Base-by-base conservation (phyloP, 306 rosid species). In the Dryas octopetala region DNA sequence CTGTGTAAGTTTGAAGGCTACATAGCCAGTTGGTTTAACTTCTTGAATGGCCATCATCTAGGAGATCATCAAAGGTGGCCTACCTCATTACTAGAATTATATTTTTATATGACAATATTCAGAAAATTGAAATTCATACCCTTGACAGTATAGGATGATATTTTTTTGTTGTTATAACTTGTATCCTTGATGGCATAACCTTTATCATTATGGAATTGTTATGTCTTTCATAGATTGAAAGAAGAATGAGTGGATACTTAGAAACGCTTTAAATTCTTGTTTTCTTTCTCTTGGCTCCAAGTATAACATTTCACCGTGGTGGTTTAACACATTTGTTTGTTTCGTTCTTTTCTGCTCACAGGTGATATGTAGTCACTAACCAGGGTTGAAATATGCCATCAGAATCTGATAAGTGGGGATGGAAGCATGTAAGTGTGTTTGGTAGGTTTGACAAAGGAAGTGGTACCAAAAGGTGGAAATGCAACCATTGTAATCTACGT, bases 401-500 rank as follows among this genome's bases (percentile, higher is more conserved):
- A 1, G 81, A 86, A 46, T 86, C 83, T 66, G 90, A 88, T 67
- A 89, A 84, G 77, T 86, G 91, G 89, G 86, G 86, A 41, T 86
- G 89, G 88, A 85, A 84, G 70, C 93, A 89, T 66, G 93, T 86
- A 28, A 82, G 84, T 77, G 83, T 86, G 75, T 86, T 86, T 65
- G 89, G 89, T 74, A 90, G 93, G 23, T 86, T 89, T 73, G 93
- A 89, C 80, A 89, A 86, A 80, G 90, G 89, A 80, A 85, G 89
- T 15, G 91, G 89, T 26, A 84, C 93, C 11, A 86, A 86, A 73
- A 62, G 80, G 79, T 89, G 93, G 90, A 89, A 79, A 79, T 86
- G 90, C 86, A 89, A 89, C 75, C 90, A 86, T 76, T 86, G 86
- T 83, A 81, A 86, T 67, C 55, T 82, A 74, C 74, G 85, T 48